Evolutionary conservation across 2,329 filamentous ascomycete species (phyloP), one percentile per base, ranked within the genome.

Genomic region (Diaporthe nobilis): DNA sequence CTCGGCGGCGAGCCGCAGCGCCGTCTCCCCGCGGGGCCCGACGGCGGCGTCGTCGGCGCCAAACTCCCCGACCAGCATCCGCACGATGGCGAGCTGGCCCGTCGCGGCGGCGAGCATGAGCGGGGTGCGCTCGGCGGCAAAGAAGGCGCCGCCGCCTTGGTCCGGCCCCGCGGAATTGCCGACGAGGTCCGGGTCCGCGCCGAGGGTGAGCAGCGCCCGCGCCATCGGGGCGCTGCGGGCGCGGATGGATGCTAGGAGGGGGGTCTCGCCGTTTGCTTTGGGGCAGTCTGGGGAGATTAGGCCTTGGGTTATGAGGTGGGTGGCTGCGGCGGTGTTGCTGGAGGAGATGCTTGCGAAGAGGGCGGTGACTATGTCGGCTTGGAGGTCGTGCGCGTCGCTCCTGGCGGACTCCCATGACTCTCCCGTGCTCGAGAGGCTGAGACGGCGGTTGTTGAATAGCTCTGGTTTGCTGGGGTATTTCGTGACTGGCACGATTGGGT

Each of bases 11-110:
- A 89, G 82, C 1, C 87, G 84, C 20, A 88, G 79, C 0, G 87
- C 87, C 1, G 85, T 82, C 70, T 87, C 83, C 0, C 87, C 87
- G 71, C 88, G 86, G 6, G 85, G 85, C 0, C 87, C 86, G 12
- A 88, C 80, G 7, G 87, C 70, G 1, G 81, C 78, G 78, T 88
- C 87, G 77, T 88, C 83, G 17, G 86, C 86, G 25, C 81, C 79
- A 31, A 84, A 84, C 17, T 84, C 82, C 25, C 85, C 82, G 63
- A 85, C 79, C 17, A 89, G 79, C 1, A 87, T 79, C 76, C 81
- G 84, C 44, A 86, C 86, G 5, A 88, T 75, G 4, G 84, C 81
- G 4, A 87, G 77, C 13, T 84, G 82, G 2, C 87, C 87, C 1
- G 76, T 74, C 34, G 81, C 80, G 1, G 87, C 86, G 3, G 87